These are phyloP conservation scores for Deinandra increscens DNA, from an alignment of 129 eudicot species.

Conservation along the genomic window DNA sequence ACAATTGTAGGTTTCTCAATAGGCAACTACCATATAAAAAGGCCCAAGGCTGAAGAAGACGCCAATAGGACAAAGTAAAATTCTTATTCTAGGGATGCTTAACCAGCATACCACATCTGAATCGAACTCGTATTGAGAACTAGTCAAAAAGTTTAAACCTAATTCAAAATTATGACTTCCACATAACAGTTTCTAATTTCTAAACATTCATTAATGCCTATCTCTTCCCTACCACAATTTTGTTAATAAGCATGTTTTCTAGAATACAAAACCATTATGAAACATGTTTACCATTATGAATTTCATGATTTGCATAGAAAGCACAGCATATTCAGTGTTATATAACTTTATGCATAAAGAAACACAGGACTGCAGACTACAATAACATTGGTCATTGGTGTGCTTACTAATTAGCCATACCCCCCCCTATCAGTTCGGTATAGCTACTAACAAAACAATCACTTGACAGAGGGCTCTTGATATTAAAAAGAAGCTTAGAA, in stretches of 20 bases:
- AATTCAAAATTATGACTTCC: not conserved
- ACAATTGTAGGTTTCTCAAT: not conserved
- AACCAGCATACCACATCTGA: not conserved
- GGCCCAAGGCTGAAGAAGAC: not conserved
- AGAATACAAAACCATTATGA: not conserved
- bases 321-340: not conserved
- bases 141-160: not conserved
- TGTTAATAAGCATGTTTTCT: constrained; percentile 1
- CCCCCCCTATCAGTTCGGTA: too few relatives aligned
- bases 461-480: too few relatives aligned
- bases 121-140: not conserved
- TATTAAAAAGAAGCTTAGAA: too few relatives aligned
- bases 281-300: not conserved
- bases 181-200: not conserved
- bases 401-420: not conserved
- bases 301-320: not conserved
- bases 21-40: not conserved
- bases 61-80: not conserved
- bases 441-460: constrained; percentile 3
- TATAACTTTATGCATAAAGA: not conserved
- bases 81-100: too few relatives aligned
- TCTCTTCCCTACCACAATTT: not conserved
- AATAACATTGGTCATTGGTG: not conserved
- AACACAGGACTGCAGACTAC: not conserved
- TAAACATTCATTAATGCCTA: not conserved